phyloP scores from a whole-genome alignment of 345 rosid genomes.

The Physaria fendleri region DNA sequence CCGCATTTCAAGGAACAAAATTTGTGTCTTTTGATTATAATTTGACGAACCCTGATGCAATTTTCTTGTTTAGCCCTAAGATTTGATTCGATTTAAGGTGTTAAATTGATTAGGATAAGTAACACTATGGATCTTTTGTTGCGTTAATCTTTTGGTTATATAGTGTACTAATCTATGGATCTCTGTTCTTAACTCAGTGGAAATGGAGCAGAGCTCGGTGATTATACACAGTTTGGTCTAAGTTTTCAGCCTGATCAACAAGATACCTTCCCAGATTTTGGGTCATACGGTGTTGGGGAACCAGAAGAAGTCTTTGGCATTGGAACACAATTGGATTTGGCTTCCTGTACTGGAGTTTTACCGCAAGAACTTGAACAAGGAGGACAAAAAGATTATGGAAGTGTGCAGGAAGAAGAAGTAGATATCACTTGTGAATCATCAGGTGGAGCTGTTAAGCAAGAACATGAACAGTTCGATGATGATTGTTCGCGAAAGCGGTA shows the following conservation, averaged over 20 bases:
- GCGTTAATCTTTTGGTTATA: too few species aligned
- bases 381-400: slow-evolving; percentile 12
- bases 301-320: slow-evolving; percentile 2
- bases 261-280: slow-evolving; percentile 21
- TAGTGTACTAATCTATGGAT: too few species aligned
- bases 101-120: background rate
- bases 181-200: background rate
- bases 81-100: background rate
- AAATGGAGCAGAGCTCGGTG: slow-evolving; percentile 29
- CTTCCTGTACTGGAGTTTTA: too few species aligned
- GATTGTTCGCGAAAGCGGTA: slow-evolving; percentile 48
- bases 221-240: slow-evolving; percentile 24
- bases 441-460: slow-evolving; percentile 26
- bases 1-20: too few species aligned
- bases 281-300: slow-evolving; percentile 7
- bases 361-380: slow-evolving; percentile 9
- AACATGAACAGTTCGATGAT: slow-evolving; percentile 26
- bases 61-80: background rate
- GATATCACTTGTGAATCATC: slow-evolving; percentile 34
- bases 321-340: slow-evolving; percentile 17
- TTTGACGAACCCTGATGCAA: slow-evolving; percentile 11
- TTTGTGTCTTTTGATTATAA: background rate
- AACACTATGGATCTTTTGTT: too few species aligned
- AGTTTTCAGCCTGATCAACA: slow-evolving; percentile 12
- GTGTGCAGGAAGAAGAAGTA: slow-evolving; percentile 17